phyloP scores from a whole-genome alignment of 2,329 filamentous ascomycete species.

The Alternaria incomplexa region DNA sequence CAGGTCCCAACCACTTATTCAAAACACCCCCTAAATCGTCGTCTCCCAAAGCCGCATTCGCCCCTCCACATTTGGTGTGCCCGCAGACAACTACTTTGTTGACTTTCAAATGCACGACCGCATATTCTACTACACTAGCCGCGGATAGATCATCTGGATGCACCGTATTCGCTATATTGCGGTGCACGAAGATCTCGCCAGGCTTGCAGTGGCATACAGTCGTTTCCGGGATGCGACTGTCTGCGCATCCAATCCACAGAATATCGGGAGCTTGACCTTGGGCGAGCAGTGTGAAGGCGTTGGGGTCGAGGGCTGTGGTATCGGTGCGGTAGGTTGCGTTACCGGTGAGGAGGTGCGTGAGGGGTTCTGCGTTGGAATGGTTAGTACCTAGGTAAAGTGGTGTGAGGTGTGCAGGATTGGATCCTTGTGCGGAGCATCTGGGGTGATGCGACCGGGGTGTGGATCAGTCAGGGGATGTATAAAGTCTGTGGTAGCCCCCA shows the following conservation, averaged over 20 bases:
- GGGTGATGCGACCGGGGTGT: background rate
- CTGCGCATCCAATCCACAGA: conserved; percentile 86
- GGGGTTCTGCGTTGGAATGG: conserved; percentile 56
- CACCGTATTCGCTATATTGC: conserved; percentile 80
- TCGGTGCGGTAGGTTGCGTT: conserved; percentile 75
- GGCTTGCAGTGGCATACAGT: conserved; percentile 79
- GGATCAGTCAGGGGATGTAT: background rate
- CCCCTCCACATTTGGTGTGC: conserved; percentile 66
- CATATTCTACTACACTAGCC: conserved; percentile 78
- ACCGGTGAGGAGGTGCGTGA: conserved; percentile 67
- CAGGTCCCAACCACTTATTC: conserved; percentile 66
- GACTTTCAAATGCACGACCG: conserved; percentile 73
- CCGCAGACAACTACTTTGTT: conserved; percentile 68
- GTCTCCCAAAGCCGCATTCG: conserved; percentile 62
- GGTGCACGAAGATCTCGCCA: conserved; percentile 86
- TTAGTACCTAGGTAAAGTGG: conserved; percentile 29
- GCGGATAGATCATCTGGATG: conserved; percentile 70
- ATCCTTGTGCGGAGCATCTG: background rate
- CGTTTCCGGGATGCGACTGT: conserved; percentile 84
- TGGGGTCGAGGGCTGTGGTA: conserved; percentile 69
- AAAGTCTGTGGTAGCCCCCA: background rate
- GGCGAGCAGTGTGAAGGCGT: conserved; percentile 72
- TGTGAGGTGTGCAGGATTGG: background rate
- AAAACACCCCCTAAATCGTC: conserved; percentile 62
- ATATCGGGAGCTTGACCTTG: conserved; percentile 70